Evolutionary conservation across 495 filamentous ascomycete genomes (phyloP), one percentile per base, ranked within the genome.

Genomic region (Pseudevernia furfuracea): DNA sequence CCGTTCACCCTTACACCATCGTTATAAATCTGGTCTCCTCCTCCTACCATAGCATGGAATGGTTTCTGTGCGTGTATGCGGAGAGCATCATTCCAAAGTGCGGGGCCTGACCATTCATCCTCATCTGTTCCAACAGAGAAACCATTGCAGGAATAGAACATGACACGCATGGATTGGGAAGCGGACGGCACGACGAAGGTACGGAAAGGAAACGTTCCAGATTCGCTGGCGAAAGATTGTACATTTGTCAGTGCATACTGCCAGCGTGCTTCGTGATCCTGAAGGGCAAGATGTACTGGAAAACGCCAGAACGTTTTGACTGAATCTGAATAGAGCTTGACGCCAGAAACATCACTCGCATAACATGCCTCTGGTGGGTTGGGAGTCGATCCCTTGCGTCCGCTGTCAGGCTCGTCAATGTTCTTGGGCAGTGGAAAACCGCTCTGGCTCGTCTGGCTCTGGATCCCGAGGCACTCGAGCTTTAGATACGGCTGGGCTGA

Each of bases 81-180:
- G 69, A 92, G 73, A 17, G 95, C 92, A 69, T 96, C 92, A 67
- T 95, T 93, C 93, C 93, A 96, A 61, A 96, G 80, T 23, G 84
- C 87, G 14, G 87, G 85, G 0, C 93, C 93, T 53, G 85, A 84
- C 85, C 86, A 96, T 43, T 85, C 87, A 3, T 90, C 82, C 76
- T 92, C 87, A 72, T 96, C 89, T 10, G 91, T 96, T 56, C 91
- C 92, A 34, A 96, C 90, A 49, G 89, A 93, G 75, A 97, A 96
- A 58, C 93, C 93, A 77, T 96, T 97, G 77, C 92, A 96, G 36
- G 90, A 96, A 76, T 96, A 87, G 76, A 97, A 96, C 81, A 96
- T 90, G 65, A 96, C 88, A 67, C 92, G 85, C 92, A 97, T 96
- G 30, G 89, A 92, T 74, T 96, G 86, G 36, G 84, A 76, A 58